Percentiles rank a stretch among this genome's conserved stretches.
phyloP scores from a whole-genome alignment of 73 alveolate genomes.

The Urostyla sp. region DNA sequence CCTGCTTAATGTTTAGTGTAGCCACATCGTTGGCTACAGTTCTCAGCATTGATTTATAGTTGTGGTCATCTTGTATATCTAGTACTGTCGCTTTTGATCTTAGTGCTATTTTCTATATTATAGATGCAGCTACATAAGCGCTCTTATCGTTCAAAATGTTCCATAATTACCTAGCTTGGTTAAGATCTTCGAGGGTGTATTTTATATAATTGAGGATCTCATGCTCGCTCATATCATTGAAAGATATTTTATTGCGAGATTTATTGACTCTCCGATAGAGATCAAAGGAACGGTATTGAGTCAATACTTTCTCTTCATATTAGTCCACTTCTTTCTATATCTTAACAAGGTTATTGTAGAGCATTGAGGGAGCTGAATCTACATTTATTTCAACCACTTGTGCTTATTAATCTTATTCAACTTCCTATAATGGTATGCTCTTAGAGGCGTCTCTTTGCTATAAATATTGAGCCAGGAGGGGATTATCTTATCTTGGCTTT shows the following conservation, averaged over 20 bases:
- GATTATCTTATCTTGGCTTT: constrained; percentile 41
- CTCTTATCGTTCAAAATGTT: constrained; percentile 8
- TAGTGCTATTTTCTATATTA: constrained; percentile 46
- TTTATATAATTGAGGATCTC: constrained; percentile 61
- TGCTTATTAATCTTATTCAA: constrained; percentile 34
- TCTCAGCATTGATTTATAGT: constrained; percentile 50
- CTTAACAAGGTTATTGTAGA: background rate
- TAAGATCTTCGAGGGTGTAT: constrained; percentile 33
- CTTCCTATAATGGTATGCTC: constrained; percentile 23
- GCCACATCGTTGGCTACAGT: constrained; percentile 18
- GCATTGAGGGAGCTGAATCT: constrained; percentile 1
- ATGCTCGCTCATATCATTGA: constrained; percentile 47
- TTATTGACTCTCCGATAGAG: constrained; percentile 21
- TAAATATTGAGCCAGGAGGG: constrained; percentile 39
- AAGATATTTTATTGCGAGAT: constrained; percentile 21
- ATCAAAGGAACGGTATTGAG: constrained; percentile 32
- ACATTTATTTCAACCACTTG: constrained; percentile 42
- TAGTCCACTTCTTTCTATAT: constrained; percentile 29
- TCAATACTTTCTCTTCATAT: constrained; percentile 39
- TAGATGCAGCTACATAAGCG: constrained; percentile 56
- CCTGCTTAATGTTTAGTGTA: constrained; percentile 44
- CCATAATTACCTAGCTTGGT: constrained; percentile 29
- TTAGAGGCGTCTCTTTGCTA: constrained; percentile 36
- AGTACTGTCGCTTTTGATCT: background rate
- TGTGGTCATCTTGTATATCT: background rate